Conservation (phyloP, 257 asterid species). For the Rehmannia glutinosa region DNA sequence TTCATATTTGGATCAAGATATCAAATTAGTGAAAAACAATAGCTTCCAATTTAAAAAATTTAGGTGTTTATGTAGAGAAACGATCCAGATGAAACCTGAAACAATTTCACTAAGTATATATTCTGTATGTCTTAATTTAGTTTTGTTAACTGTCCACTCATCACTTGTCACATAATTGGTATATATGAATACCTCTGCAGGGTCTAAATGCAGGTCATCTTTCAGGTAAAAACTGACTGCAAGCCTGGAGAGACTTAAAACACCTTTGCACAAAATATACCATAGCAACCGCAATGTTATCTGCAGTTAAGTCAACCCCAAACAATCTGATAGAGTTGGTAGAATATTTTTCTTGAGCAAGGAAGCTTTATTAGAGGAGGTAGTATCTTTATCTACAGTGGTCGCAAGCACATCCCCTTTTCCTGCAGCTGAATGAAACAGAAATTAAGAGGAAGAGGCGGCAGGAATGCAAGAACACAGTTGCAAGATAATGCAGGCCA, state of each 20-base stretch:
- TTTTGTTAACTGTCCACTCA: background rate
- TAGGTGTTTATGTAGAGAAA: background rate
- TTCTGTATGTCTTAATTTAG: background rate
- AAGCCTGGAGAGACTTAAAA: constrained; percentile 84
- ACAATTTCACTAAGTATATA: background rate
- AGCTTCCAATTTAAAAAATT: background rate
- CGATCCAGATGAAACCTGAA: background rate
- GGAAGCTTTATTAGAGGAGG: constrained; percentile 33
- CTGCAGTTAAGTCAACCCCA: constrained; percentile 83
- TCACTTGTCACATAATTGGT: constrained; percentile 5
- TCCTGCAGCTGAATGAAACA: constrained; percentile 47
- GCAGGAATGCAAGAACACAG: too few species aligned
- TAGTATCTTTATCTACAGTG: constrained; percentile 35
- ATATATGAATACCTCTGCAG: constrained; percentile 75
- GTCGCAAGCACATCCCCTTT: constrained; percentile 38
- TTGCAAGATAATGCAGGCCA: background rate
- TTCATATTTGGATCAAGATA: background rate
- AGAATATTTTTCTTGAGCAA: constrained; percentile 30
- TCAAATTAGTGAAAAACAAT: background rate
- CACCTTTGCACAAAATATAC: constrained; percentile 97
- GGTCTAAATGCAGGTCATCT: constrained; percentile 91
- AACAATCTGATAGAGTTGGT: constrained; percentile 39
- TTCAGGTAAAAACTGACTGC: constrained; percentile 90
- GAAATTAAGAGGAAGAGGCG: too few species aligned
- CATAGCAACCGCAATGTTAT: constrained; percentile 85